phyloP scores from a whole-genome alignment of 1,139 yeast species.

The Yamadazyma kanchanaburiensis region DNA sequence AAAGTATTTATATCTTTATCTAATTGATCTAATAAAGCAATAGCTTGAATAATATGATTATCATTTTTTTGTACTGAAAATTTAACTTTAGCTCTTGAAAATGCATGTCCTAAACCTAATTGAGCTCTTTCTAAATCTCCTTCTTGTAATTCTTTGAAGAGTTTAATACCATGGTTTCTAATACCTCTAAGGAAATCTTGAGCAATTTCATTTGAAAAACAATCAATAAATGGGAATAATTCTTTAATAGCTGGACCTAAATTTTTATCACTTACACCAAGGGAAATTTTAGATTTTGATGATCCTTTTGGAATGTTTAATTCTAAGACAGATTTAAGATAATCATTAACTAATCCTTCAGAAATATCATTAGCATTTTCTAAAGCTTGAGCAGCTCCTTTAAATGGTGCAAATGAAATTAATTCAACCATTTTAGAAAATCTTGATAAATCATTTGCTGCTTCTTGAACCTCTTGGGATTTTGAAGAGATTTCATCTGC shows the following conservation, averaged over 20 bases:
- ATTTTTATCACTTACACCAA: constrained; percentile 93
- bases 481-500: constrained; percentile 94
- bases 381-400: constrained; percentile 98
- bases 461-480: constrained; percentile 91
- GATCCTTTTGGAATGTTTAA: constrained; percentile 87
- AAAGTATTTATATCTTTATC: constrained; percentile 97
- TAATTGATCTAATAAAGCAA: constrained; percentile 92
- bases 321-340: constrained; percentile 84
- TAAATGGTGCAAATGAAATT: constrained; percentile 96
- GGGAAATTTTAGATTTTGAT: constrained; percentile 57
- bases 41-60: constrained; percentile 97
- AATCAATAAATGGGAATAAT: constrained; percentile 80
- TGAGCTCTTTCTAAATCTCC: constrained; percentile 98
- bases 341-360: constrained; percentile 94
- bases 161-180: constrained; percentile 84
- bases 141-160: constrained; percentile 86
- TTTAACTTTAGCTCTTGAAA: constrained; percentile 98
- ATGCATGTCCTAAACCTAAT: constrained; percentile 97
- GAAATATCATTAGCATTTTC: constrained; percentile 98
- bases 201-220: constrained; percentile 85
- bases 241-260: constrained; percentile 97
- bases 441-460: constrained; percentile 79
- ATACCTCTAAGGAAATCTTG: constrained; percentile 96
- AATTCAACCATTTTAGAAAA: constrained; percentile 92
- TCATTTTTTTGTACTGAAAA: constrained; percentile 97